Conservation (phyloP, 2,329 filamentous ascomycete genomes). For the Fusarium miscanthi region DNA sequence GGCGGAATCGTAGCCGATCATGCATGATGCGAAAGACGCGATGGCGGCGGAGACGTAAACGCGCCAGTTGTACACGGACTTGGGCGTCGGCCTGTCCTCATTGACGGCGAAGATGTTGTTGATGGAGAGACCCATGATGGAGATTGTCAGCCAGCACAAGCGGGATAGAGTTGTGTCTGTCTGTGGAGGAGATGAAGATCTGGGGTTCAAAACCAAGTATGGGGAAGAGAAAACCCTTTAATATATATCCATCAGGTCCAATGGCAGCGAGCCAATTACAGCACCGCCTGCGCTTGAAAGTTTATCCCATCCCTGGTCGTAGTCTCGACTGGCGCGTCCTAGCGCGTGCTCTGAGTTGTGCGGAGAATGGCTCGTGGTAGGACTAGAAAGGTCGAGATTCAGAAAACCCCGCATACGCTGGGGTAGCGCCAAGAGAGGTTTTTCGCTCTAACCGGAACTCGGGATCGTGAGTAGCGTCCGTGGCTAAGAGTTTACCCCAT, state of each 20-base stretch:
- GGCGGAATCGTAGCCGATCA: constrained; percentile 73
- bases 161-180: not conserved
- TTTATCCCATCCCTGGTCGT: constrained; percentile 3
- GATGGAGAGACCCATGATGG: not conserved
- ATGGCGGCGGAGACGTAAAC: constrained; percentile 65
- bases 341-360: not conserved
- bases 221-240: not conserved
- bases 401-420: not conserved
- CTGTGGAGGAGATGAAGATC: not conserved
- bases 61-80: constrained; percentile 69
- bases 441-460: not conserved
- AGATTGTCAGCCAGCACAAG: not conserved
- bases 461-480: rapidly evolving
- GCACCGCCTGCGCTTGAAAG: not conserved
- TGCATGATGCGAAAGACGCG: constrained; percentile 67
- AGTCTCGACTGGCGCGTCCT: not conserved
- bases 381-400: constrained; percentile 6
- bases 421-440: not conserved
- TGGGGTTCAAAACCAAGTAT: not conserved
- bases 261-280: not conserved
- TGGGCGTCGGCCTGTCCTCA: constrained; percentile 67
- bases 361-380: not conserved
- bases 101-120: constrained; percentile 63
- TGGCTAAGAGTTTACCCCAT: not conserved
- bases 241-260: not conserved